Conservation (phyloP, 192 early-diverging fungal genomes). For the Obelidium mucronatum region DNA sequence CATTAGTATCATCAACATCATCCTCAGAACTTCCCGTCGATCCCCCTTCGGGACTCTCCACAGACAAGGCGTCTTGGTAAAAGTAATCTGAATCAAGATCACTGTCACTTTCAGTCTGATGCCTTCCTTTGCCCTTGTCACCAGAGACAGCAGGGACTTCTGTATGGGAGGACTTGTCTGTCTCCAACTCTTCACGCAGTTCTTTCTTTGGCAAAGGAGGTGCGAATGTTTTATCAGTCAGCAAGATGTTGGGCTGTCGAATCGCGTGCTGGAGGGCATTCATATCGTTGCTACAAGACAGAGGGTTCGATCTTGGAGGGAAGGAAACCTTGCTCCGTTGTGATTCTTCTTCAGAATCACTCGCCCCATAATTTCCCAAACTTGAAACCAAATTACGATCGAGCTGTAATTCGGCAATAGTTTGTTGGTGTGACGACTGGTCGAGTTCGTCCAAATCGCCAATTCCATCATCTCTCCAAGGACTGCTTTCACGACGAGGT, state of each 20-base stretch:
- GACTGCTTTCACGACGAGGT: no score
- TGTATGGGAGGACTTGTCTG: no score
- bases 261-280: background rate
- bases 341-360: slow-evolving; percentile 24
- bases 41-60: background rate
- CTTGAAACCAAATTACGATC: slow-evolving; percentile 7
- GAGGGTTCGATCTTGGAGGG: no score
- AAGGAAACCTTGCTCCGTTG: no score
- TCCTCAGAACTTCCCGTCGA: background rate
- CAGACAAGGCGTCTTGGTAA: slow-evolving; percentile 29
- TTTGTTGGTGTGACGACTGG: background rate
- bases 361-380: slow-evolving; percentile 14
- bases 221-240: no score
- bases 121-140: background rate
- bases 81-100: background rate
- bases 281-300: no score
- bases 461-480: no score
- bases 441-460: no score
- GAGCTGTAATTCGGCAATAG: background rate
- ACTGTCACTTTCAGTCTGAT: background rate
- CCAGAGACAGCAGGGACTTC: no score
- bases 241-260: no score
- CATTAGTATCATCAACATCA: background rate
- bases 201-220: background rate
- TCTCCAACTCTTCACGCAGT: background rate